phyloP scores from a whole-genome alignment of 345 rosid species.

The Pugionium dolabratum region DNA sequence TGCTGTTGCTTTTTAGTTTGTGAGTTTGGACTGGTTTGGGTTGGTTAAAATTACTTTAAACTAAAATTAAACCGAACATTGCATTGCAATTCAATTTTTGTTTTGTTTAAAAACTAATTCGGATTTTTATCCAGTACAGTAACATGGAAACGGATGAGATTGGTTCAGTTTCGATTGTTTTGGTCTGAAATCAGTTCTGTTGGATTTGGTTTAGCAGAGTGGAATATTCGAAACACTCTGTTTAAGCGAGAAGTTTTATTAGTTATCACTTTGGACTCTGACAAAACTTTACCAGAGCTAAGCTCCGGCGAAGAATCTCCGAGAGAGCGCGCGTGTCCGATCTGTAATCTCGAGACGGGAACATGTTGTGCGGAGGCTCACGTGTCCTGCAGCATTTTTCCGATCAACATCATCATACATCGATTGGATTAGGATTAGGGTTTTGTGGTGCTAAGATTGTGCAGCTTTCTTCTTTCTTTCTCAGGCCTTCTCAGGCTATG shows the following conservation, averaged over 20 bases:
- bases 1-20: no score
- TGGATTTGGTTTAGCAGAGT: slow-evolving; percentile 17
- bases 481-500: slow-evolving; percentile 43
- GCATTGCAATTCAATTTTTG: no score
- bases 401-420: slow-evolving; percentile 39
- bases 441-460: slow-evolving; percentile 49
- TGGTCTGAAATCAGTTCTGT: slow-evolving; percentile 8
- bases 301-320: slow-evolving; percentile 36
- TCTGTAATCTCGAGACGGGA: slow-evolving; percentile 10
- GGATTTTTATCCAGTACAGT: no score
- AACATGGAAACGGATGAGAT: neutral
- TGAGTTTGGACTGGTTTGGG: no score
- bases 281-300: neutral
- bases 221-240: slow-evolving; percentile 13
- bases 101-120: neutral
- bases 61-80: no score
- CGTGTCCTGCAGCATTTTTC: slow-evolving; percentile 65
- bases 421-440: slow-evolving; percentile 48
- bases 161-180: neutral
- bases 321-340: slow-evolving; percentile 17
- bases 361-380: slow-evolving; percentile 69
- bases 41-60: no score
- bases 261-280: neutral
- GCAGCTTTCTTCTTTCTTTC: slow-evolving; percentile 53
- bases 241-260: neutral